Conservation (phyloP, 768 basidiomycete species). For the Lyophyllum semitale region DNA sequence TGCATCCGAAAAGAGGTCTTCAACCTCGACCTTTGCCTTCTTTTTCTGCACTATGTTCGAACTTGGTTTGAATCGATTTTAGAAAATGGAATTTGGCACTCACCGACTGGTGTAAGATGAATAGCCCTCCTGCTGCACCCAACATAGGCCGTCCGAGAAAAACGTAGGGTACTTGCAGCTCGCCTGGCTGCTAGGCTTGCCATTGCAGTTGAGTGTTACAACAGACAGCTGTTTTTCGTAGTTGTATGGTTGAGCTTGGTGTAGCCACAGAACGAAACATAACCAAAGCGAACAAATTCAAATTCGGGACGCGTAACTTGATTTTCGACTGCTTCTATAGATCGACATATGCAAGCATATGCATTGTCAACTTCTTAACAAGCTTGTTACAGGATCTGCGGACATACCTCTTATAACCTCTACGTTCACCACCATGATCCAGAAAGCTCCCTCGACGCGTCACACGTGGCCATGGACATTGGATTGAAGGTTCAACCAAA, state of each 20-base stretch:
- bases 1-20: constrained; percentile 14
- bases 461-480: too few relatives aligned
- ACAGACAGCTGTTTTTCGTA: neutral
- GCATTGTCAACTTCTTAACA: too few relatives aligned
- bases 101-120: constrained; percentile 10
- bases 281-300: neutral
- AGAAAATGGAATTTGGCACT: neutral
- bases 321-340: too few relatives aligned
- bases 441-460: too few relatives aligned
- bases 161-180: neutral
- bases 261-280: neutral
- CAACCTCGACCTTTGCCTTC: constrained; percentile 6
- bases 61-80: neutral
- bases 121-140: constrained; percentile 2
- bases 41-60: constrained; percentile 8
- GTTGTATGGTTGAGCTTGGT: neutral
- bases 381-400: too few relatives aligned
- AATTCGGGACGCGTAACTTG: neutral
- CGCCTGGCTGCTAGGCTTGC: constrained; percentile 7
- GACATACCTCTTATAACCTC: too few relatives aligned
- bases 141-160: neutral
- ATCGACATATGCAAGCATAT: too few relatives aligned
- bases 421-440: too few relatives aligned
- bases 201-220: neutral
- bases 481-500: too few relatives aligned